Evolutionary conservation across 2,329 filamentous ascomycete genomes (phyloP).

Genomic region (Diaporthe aspalathi): DNA sequence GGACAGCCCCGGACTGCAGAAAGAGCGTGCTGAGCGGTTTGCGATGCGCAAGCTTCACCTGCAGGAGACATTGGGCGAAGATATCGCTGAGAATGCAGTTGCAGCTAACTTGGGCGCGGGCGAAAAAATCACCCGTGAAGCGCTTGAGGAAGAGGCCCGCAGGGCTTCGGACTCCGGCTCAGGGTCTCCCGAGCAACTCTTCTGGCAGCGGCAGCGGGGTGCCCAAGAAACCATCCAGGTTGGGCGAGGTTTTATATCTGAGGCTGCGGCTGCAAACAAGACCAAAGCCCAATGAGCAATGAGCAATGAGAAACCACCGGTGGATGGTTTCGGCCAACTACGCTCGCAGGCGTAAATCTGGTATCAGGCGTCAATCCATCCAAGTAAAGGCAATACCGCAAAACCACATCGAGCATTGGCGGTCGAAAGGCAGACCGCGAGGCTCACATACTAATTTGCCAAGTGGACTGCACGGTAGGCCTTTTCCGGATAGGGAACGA

Average conservation of each 20-base stretch:
- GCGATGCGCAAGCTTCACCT: slow-evolving; percentile 83
- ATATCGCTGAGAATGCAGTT: slow-evolving; percentile 61
- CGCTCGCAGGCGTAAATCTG: neutral
- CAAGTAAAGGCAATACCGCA: neutral
- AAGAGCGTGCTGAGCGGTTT: slow-evolving; percentile 85
- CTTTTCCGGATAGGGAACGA: neutral
- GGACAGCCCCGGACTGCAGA: slow-evolving; percentile 87
- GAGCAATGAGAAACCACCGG: neutral
- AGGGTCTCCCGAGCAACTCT: slow-evolving; percentile 65
- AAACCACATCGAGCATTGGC: neutral
- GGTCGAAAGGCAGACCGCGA: slow-evolving; percentile 4
- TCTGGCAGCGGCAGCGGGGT: slow-evolving; percentile 72
- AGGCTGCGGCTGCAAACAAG: slow-evolving; percentile 46
- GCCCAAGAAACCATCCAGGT: slow-evolving; percentile 68
- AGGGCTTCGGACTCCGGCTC: slow-evolving; percentile 61
- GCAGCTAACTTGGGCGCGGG: slow-evolving; percentile 61
- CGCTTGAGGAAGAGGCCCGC: slow-evolving; percentile 73
- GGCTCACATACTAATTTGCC: neutral
- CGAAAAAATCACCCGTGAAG: slow-evolving; percentile 73
- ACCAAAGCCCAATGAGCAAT: slow-evolving; percentile 32
- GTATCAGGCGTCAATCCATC: neutral
- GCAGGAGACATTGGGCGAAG: slow-evolving; percentile 74
- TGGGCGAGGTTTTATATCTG: slow-evolving; percentile 66
- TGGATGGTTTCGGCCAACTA: neutral
- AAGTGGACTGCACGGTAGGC: neutral